phyloP scores from a whole-genome alignment of 352 stramenopile species.

The Achlya hypogyna region DNA sequence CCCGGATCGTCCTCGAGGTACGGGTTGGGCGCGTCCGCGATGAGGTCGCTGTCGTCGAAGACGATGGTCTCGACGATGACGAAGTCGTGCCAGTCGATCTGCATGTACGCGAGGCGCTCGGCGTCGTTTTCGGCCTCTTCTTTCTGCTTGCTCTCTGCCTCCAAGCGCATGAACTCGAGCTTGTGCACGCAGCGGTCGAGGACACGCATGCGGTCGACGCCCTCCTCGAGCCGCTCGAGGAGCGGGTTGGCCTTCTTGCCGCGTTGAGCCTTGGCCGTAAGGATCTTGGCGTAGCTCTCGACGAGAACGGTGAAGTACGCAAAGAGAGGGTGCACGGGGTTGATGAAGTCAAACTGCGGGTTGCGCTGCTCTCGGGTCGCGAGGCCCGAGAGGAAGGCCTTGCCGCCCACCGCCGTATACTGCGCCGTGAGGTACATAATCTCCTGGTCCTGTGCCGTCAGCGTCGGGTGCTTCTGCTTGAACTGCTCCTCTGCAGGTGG shows the following conservation, averaged over 20 bases:
- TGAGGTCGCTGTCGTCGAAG: conserved; percentile 87
- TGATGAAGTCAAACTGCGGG: conserved; percentile 96
- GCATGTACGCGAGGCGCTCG: conserved; percentile 53
- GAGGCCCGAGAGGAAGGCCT: conserved; percentile 92
- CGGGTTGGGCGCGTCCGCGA: conserved; percentile 15
- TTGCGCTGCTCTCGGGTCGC: conserved; percentile 95
- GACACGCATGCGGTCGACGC: conserved; percentile 76
- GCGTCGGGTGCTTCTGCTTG: conserved; percentile 83
- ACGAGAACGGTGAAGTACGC: conserved; percentile 97
- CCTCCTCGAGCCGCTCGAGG: conserved; percentile 42
- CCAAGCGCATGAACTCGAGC: conserved; percentile 67
- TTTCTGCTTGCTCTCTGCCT: conserved; percentile 60
- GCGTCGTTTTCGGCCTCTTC: conserved; percentile 68
- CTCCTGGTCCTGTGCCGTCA: conserved; percentile 92
- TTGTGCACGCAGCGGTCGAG: conserved; percentile 78
- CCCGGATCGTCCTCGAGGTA: conserved; percentile 20
- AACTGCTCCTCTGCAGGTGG: conserved; percentile 62
- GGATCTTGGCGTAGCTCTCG: conserved; percentile 91
- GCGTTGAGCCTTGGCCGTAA: conserved; percentile 55
- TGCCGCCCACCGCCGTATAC: conserved; percentile 93
- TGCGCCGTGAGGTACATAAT: conserved; percentile 98
- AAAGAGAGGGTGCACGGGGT: conserved; percentile 95
- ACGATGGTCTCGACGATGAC: conserved; percentile 98
- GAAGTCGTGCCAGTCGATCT: conserved; percentile 99
- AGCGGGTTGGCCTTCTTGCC: conserved; percentile 40